Evolutionary conservation across 2,329 filamentous ascomycete genomes (phyloP), one percentile per base, ranked within the genome.

Genomic region (Knoxdaviesia proteae): DNA sequence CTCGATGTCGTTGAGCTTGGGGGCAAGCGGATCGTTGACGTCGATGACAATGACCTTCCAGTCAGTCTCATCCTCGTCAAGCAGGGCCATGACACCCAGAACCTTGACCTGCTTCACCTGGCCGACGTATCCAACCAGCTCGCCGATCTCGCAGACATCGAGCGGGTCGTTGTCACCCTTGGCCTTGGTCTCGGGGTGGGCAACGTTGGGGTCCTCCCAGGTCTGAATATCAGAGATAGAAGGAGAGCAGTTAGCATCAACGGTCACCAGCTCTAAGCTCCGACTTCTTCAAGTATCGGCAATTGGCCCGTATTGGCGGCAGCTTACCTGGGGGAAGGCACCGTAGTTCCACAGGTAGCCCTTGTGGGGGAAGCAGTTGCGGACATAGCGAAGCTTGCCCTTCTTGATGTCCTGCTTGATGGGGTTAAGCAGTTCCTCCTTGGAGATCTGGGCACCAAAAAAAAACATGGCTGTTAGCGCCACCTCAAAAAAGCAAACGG

Each of bases 11-110:
- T 98, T 88, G 60, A 98, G 81, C 77, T 94, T 94, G 58, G 83
- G 66, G 45, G 90, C 90, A 50, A 98, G 74, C 52, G 90, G 88
- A 69, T 98, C 90, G 68, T 96, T 94, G 61, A 94, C 68, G 61
- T 98, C 90, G 59, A 98, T 93, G 65, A 96, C 90, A 56, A 98
- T 96, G 69, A 98, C 84, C 79, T 98, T 98, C 90, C 90, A 98
- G 76, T 98, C 90, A 50, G 90, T 98, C 80, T 98, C 90, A 64
- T 92, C 90, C 76, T 98, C 90, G 57, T 98, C 90, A 51, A 98
- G 83, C 52, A 98, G 77, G 53, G 90, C 90, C 90, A 98, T 98
- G 61, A 96, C 86, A 64, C 90, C 90, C 50, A 98, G 82, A 49
- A 96, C 84, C 80, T 96, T 98, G 76, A 98, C 90, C 71, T 96